A percentile compares a stretch with the other conserved stretches of the same genome.
phyloP scores from a whole-genome alignment of 2,329 filamentous ascomycete species.

The Fusarium citri region DNA sequence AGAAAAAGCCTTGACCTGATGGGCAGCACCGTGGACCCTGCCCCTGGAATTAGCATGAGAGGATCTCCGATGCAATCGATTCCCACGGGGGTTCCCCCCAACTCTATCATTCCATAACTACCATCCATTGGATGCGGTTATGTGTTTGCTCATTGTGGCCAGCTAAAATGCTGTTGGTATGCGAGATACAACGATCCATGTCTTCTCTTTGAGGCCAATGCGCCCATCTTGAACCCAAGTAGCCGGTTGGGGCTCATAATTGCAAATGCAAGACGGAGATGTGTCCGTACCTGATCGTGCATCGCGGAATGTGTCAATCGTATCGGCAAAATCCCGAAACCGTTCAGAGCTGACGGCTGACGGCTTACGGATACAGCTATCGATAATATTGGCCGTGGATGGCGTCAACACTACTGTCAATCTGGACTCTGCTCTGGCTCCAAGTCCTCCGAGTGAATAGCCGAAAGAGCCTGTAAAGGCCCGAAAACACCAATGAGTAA shows the following conservation, averaged over 20 bases:
- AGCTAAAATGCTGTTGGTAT: slow-evolving; percentile 33
- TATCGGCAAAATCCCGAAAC: not conserved
- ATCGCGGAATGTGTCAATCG: not conserved
- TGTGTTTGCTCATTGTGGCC: slow-evolving; percentile 15
- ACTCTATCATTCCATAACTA: slow-evolving; percentile 7
- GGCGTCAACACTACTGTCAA: slow-evolving; percentile 39
- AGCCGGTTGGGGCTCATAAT: slow-evolving; percentile 27
- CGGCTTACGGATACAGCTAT: not conserved
- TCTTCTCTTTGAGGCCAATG: slow-evolving; percentile 37
- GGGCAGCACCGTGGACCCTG: slow-evolving; percentile 17
- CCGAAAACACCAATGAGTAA: slow-evolving; percentile 31
- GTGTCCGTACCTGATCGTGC: not conserved
- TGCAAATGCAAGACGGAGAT: slow-evolving; percentile 15
- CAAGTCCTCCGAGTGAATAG: slow-evolving; percentile 25
- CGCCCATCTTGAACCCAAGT: slow-evolving; percentile 39
- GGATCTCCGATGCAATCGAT: slow-evolving; percentile 21
- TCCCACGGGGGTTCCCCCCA: slow-evolving; percentile 18
- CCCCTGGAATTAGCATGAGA: slow-evolving; percentile 28
- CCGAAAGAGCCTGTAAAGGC: slow-evolving; percentile 33
- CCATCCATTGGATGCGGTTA: slow-evolving; percentile 14
- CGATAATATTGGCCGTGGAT: slow-evolving; percentile 17
- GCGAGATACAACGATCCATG: slow-evolving; percentile 33
- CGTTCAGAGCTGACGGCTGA: not conserved
- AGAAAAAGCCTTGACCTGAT: slow-evolving; percentile 9
- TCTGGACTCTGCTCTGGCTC: slow-evolving; percentile 21